Evolutionary conservation across 2,329 filamentous ascomycete genomes (phyloP).

Genomic region (Raffaelea ambrosiae): DNA sequence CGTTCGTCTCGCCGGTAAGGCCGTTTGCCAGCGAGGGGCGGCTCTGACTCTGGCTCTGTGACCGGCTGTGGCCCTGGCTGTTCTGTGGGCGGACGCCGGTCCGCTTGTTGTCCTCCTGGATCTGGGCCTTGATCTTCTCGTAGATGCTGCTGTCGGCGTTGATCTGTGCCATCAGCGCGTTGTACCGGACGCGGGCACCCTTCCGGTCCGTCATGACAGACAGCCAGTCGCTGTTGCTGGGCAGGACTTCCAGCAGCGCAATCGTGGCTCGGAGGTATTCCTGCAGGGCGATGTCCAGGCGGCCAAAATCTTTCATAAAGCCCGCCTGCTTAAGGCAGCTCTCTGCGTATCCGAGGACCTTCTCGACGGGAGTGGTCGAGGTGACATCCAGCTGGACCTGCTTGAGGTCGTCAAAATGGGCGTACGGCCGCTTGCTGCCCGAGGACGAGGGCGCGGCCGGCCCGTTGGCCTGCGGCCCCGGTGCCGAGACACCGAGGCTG

Average conservation of each 20-base stretch:
- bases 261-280: conserved; percentile 79
- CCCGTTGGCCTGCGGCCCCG: not conserved
- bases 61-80: not conserved
- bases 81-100: conserved; percentile 46
- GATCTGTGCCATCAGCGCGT: conserved; percentile 41
- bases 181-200: conserved; percentile 39
- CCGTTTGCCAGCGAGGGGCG: conserved; percentile 14
- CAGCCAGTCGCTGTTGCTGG: conserved; percentile 66
- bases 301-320: conserved; percentile 52
- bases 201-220: conserved; percentile 48
- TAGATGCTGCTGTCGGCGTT: conserved; percentile 39
- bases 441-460: not conserved
- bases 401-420: conserved; percentile 14
- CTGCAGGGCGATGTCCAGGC: conserved; percentile 67
- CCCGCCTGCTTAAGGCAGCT: conserved; percentile 50
- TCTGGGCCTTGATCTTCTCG: conserved; percentile 48
- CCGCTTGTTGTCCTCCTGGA: conserved; percentile 54
- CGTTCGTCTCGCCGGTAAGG: not conserved
- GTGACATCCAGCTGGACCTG: conserved; percentile 30
- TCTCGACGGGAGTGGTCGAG: conserved; percentile 40
- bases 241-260: conserved; percentile 68
- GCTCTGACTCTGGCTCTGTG: not conserved
- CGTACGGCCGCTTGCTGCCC: conserved; percentile 4
- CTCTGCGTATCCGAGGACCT: conserved; percentile 45
- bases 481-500: conserved; percentile 1